These are phyloP conservation scores for Otatea glauca DNA, from an alignment of 176 grass and related monocot genomes.

Conservation along the genomic window DNA sequence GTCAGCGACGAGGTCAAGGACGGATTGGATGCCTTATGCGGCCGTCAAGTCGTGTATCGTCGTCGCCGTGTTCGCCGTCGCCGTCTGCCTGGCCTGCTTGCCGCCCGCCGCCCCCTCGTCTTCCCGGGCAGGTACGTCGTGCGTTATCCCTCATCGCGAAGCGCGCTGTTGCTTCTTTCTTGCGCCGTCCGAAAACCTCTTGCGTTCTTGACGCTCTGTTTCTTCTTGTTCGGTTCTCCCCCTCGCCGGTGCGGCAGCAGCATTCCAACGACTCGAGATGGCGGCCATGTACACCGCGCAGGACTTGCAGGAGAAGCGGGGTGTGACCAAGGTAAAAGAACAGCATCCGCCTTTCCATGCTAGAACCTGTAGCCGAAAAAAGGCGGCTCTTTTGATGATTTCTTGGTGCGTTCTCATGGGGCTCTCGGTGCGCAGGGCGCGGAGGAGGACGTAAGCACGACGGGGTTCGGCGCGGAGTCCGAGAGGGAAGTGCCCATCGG, in stretches of 20 bases:
- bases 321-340: conserved; percentile 52
- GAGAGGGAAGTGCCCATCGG: conserved; percentile 80
- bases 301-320: conserved; percentile 51
- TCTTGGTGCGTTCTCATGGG: conserved; percentile 26
- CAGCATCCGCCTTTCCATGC: background rate
- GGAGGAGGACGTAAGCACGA: conserved; percentile 58
- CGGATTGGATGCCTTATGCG: conserved; percentile 49
- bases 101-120: conserved; percentile 35
- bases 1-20: background rate
- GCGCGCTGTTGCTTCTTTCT: background rate
- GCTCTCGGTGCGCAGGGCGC: conserved; percentile 43
- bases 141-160: background rate
- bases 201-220: conserved; percentile 28
- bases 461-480: conserved; percentile 56
- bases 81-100: conserved; percentile 49
- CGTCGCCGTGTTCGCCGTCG: conserved; percentile 51
- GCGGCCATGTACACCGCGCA: conserved; percentile 45
- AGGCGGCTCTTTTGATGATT: conserved; percentile 33
- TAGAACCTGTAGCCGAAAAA: conserved; percentile 6
- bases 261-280: conserved; percentile 49
- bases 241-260: conserved; percentile 25
- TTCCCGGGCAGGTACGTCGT: conserved; percentile 47
- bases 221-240: background rate
- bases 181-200: conserved; percentile 6
- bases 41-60: conserved; percentile 41